Evolutionary conservation across 2,329 filamentous ascomycete species (phyloP), one percentile per base, ranked within the genome.

Genomic region (Colletotrichum lupini): DNA sequence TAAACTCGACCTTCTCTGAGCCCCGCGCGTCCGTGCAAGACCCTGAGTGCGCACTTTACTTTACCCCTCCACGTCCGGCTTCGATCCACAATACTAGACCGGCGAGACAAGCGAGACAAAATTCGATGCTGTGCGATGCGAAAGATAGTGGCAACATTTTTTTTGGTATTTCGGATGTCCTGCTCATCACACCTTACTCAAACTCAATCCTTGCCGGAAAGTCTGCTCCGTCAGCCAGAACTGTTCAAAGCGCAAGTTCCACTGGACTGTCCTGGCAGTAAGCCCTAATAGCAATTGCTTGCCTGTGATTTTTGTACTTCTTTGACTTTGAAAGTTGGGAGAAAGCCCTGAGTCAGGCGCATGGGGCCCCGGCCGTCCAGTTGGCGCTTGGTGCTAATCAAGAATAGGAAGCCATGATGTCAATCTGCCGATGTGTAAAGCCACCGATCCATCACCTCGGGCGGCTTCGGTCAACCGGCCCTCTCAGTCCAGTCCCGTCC

Each of bases 381-480:
- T 49, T 55, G 22, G 32, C 24, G 35, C 22, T 37, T 32, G 22
- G 61, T 73, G 60, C 67, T 73, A 71, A 67, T 57, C 35, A 73
- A 42, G 12, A 70, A 65, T 11, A 16, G 49, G 60, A 65, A 70
- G 60, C 67, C 35, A 57, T 66, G 42, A 61, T 73, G 67, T 35
- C 61, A 61, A 71, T 73, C 67, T 56, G 42, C 71, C 42, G 61
- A 32, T 68, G n/a, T 35, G 19, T 11, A 61, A 66, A 66, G 55
- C 61, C 60, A 42, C 49, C 61, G 60, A 56, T 42, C 67, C 71
- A 32, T 61, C 61, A 66, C 55, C 60, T 69, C 28, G 59, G 66
- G 66, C 66, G 26, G 42, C 37, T 53, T 64, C 66, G 11, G 32
- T 49, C 67, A 42, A 64, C 59, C 28, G 28, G 67, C 22, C 32